Evolutionary conservation across 2,329 filamentous ascomycete genomes (phyloP).

Genomic region (Sporothrix phasma): DNA sequence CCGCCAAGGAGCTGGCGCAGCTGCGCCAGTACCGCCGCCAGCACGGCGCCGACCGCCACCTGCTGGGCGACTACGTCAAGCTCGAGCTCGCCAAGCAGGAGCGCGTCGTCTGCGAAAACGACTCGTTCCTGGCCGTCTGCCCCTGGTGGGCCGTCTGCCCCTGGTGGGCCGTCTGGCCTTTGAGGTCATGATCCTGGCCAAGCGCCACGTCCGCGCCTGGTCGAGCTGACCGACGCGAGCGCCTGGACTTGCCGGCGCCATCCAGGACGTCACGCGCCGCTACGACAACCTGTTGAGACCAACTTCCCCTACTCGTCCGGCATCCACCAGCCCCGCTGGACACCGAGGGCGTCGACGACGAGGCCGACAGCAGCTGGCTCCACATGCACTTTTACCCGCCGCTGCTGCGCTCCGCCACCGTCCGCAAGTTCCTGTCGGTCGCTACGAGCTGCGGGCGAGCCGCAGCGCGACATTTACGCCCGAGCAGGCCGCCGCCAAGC

Average conservation of each 20-base stretch:
- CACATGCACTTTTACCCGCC: slow-evolving; percentile 98
- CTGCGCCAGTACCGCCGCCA: slow-evolving; percentile 67
- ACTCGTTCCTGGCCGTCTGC: slow-evolving; percentile 73
- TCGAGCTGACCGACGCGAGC: slow-evolving; percentile 71
- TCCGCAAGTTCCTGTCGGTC: slow-evolving; percentile 93
- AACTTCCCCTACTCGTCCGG: slow-evolving; percentile 96
- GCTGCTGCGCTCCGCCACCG: slow-evolving; percentile 80
- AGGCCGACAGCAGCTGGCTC: slow-evolving; percentile 79
- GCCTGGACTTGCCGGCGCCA: slow-evolving; percentile 67
- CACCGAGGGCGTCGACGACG: slow-evolving; percentile 59
- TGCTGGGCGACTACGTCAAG: slow-evolving; percentile 78
- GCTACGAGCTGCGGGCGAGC: slow-evolving; percentile 90
- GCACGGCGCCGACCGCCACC: slow-evolving; percentile 56
- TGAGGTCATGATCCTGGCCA: slow-evolving; percentile 82
- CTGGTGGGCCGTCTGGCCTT: slow-evolving; percentile 98
- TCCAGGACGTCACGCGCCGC: slow-evolving; percentile 78
- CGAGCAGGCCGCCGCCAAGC: slow-evolving; percentile 75
- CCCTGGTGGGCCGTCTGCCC: slow-evolving; percentile 99
- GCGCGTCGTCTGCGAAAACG: slow-evolving; percentile 81
- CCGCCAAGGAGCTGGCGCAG: slow-evolving; percentile 65
- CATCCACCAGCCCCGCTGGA: slow-evolving; percentile 79
- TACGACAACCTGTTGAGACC: slow-evolving; percentile 95
- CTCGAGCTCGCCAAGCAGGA: slow-evolving; percentile 75
- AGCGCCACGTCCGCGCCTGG: slow-evolving; percentile 74
- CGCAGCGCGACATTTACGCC: slow-evolving; percentile 97